Evolutionary conservation across 257 asterid genomes (phyloP).

Genomic region (Agastache rugosa): DNA sequence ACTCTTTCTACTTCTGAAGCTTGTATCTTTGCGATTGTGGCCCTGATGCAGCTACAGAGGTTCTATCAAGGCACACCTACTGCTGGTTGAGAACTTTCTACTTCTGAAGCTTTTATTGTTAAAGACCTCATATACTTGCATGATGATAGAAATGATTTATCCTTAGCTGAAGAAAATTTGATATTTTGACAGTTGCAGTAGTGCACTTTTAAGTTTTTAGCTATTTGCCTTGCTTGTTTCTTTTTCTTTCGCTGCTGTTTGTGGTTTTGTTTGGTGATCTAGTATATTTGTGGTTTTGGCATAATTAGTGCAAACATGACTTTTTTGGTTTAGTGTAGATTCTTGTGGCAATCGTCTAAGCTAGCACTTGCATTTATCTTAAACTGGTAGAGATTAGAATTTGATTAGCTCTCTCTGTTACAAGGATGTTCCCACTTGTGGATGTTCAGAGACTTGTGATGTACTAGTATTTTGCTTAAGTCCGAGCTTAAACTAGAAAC

Average conservation of each 20-base stretch:
- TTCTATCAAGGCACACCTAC: not conserved
- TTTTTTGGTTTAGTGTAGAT: not conserved
- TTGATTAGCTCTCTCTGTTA: not conserved
- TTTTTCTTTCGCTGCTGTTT: not conserved
- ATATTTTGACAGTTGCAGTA: not conserved
- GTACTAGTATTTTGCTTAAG: not conserved
- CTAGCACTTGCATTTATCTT: not conserved
- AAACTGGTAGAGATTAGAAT: not conserved
- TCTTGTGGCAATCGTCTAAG: slow-evolving; percentile 1
- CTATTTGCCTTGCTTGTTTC: not conserved
- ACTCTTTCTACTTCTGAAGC: slow-evolving; percentile 26
- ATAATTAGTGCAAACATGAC: not conserved
- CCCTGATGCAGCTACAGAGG: not conserved
- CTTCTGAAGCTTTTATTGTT: slow-evolving; percentile 23
- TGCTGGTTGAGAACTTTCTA: slow-evolving; percentile 16
- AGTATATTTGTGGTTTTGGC: not conserved
- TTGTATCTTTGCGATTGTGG: not conserved
- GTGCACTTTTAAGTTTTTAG: not conserved
- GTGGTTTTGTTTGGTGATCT: slow-evolving; percentile 6
- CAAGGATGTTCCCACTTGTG: not conserved
- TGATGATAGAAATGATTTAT: not conserved
- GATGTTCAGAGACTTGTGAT: not conserved
- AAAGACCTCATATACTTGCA: slow-evolving; percentile 17
- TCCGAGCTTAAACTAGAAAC: not conserved
- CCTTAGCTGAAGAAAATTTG: not conserved